These are phyloP conservation scores for Avena insularis DNA, from an alignment of 176 grass and related monocot species.

Conservation along the genomic window DNA sequence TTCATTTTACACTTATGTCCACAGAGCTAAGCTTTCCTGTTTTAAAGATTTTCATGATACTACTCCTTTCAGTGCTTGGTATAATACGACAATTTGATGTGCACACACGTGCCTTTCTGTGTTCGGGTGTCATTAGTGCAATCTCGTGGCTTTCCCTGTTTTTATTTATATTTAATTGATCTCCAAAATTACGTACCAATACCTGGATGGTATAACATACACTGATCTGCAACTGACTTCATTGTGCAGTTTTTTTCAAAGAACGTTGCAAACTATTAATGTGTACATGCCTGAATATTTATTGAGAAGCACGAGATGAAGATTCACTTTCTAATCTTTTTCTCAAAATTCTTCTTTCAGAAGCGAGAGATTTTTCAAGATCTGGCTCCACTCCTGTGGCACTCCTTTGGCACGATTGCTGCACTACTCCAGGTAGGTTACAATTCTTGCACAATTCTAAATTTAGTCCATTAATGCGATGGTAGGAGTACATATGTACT, in stretches of 20 bases:
- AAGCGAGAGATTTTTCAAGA: conserved; percentile 77
- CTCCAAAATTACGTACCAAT: not conserved
- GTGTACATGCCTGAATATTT: not conserved
- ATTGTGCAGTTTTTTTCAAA: not conserved
- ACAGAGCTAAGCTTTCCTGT: conserved; percentile 15
- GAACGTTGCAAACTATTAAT: not conserved
- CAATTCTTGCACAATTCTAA: conserved; percentile 28
- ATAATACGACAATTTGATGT: not conserved
- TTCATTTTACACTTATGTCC: not conserved
- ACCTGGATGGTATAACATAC: not conserved
- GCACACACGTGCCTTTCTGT: not conserved
- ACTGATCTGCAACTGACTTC: conserved; percentile 2
- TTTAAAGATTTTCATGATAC: not conserved
- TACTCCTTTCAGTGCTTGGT: conserved; percentile 2
- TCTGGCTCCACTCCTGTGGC: conserved; percentile 86
- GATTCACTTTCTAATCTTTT: conserved; percentile 30
- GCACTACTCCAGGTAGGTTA: conserved; percentile 76
- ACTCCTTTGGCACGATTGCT: conserved; percentile 86
- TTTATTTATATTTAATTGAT: not conserved
- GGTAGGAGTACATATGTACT: conserved; percentile 15
- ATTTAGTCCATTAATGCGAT: conserved; percentile 34
- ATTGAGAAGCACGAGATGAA: not conserved
- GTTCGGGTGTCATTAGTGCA: conserved; percentile 17
- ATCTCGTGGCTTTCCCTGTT: not conserved
- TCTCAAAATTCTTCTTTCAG: conserved; percentile 39